Conservation (phyloP, 257 asterid species). For the Oldenlandia corymbosa region DNA sequence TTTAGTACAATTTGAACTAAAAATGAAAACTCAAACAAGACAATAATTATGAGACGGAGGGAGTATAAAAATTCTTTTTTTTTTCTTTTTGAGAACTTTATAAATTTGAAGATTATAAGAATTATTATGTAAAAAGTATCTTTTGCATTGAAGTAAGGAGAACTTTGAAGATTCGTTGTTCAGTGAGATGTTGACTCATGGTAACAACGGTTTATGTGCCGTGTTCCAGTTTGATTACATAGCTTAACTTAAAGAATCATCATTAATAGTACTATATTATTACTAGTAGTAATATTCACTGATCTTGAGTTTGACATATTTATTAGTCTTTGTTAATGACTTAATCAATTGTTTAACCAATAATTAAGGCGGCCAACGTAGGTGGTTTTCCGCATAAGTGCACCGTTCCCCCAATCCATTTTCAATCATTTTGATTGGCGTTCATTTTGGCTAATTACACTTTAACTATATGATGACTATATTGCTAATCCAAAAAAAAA, state of each 20-base stretch:
- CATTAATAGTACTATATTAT: too few species aligned
- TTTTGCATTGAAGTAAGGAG: background rate
- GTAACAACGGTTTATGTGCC: background rate
- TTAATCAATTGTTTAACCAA: conserved; percentile 4
- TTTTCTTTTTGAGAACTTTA: too few species aligned
- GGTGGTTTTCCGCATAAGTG: conserved; percentile 11
- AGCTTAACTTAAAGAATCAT: background rate
- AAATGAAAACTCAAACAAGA: too few species aligned
- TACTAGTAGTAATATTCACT: too few species aligned
- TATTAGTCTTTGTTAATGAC: conserved; percentile 8
- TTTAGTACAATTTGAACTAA: too few species aligned
- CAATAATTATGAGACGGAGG: too few species aligned
- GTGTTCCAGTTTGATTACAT: conserved; percentile 2
- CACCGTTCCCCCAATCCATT: background rate
- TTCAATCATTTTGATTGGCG: background rate
- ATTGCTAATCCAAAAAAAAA: too few species aligned
- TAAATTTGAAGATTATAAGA: too few species aligned
- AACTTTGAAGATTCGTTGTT: background rate
- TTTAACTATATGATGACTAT: background rate
- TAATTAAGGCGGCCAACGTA: conserved; percentile 1
- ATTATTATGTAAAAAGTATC: too few species aligned
- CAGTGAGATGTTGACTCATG: background rate
- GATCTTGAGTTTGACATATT: background rate
- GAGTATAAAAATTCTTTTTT: too few species aligned
- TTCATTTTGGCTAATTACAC: background rate